These are phyloP conservation scores for Trifolium fragiferum DNA, from an alignment of 306 rosid genomes.

Conservation along the genomic window DNA sequence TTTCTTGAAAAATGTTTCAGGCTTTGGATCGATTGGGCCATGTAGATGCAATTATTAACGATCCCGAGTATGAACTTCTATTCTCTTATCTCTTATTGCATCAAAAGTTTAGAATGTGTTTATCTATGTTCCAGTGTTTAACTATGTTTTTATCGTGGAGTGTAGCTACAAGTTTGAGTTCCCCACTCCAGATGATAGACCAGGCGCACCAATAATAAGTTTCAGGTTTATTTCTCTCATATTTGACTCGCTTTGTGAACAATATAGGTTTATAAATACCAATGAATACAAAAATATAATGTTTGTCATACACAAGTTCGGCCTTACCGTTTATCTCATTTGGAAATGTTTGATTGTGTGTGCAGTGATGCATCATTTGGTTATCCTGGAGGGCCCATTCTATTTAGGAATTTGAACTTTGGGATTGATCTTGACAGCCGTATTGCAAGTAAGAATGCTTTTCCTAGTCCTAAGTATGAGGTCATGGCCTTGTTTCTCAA, in stretches of 20 bases:
- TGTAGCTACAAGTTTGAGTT: slow-evolving; percentile 98
- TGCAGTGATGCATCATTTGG: slow-evolving; percentile 99
- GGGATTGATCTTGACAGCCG: slow-evolving; percentile 99
- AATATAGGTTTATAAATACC: slow-evolving; percentile 32
- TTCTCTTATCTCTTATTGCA: slow-evolving; percentile 26
- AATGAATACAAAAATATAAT: slow-evolving; percentile 23
- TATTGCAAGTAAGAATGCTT: slow-evolving; percentile 83
- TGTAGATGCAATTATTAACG: slow-evolving; percentile 91
- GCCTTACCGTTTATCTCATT: slow-evolving; percentile 20
- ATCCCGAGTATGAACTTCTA: slow-evolving; percentile 83
- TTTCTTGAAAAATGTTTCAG: slow-evolving; percentile 51
- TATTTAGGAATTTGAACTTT: slow-evolving; percentile 92
- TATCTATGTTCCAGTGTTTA: slow-evolving; percentile 32
- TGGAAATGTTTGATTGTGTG: slow-evolving; percentile 27
- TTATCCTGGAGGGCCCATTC: slow-evolving; percentile 90
- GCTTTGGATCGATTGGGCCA: slow-evolving; percentile 92
- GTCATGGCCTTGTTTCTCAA: background rate
- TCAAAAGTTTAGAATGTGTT: background rate
- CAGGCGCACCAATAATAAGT: slow-evolving; percentile 98
- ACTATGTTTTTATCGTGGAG: slow-evolving; percentile 37
- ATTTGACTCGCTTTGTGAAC: slow-evolving; percentile 20
- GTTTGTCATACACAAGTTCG: slow-evolving; percentile 12
- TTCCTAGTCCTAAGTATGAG: slow-evolving; percentile 26
- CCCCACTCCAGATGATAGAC: slow-evolving; percentile 99
- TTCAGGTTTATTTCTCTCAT: slow-evolving; percentile 68